These are phyloP conservation scores for Begonia peltatifolia DNA, from an alignment of 306 rosid genomes.

Conservation along the genomic window DNA sequence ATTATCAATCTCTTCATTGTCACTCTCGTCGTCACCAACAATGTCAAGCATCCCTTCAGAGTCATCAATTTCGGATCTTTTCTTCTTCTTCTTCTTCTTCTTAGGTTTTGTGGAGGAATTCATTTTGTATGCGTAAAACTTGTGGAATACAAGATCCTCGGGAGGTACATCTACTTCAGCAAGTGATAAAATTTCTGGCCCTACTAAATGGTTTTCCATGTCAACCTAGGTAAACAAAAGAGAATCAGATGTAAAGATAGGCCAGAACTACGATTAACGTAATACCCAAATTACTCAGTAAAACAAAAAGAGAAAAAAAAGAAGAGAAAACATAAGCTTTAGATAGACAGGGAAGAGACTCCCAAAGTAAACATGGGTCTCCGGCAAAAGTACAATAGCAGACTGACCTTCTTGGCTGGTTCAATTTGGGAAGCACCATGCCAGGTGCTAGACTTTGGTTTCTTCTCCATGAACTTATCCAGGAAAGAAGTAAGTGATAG, in stretches of 20 bases:
- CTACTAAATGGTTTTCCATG: slow-evolving; percentile 51
- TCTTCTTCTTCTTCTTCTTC: slow-evolving; percentile 50
- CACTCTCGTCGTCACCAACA: slow-evolving; percentile 66
- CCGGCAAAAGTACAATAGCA: too few relatives aligned
- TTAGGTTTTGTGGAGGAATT: slow-evolving; percentile 42
- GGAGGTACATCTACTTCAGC: slow-evolving; percentile 87
- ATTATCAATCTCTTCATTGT: slow-evolving; percentile 73
- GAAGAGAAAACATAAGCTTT: neutral
- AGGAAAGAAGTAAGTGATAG: slow-evolving; percentile 72
- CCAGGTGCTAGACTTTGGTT: slow-evolving; percentile 72
- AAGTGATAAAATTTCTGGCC: slow-evolving; percentile 62
- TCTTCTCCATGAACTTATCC: slow-evolving; percentile 97
- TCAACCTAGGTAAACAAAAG: slow-evolving; percentile 42
- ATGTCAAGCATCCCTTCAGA: slow-evolving; percentile 46
- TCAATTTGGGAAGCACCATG: slow-evolving; percentile 95
- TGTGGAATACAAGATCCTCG: slow-evolving; percentile 91
- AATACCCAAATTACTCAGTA: neutral
- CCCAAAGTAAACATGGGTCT: too few relatives aligned
- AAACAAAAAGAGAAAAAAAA: neutral
- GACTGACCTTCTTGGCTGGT: slow-evolving; percentile 74
- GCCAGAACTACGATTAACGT: too few relatives aligned
- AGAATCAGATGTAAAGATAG: slow-evolving; percentile 7
- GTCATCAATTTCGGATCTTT: slow-evolving; percentile 43
- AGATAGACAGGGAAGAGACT: neutral
- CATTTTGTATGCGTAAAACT: slow-evolving; percentile 73